These are phyloP conservation scores for Ailanthus altissimus DNA, from an alignment of 345 rosid species.

Conservation along the genomic window DNA sequence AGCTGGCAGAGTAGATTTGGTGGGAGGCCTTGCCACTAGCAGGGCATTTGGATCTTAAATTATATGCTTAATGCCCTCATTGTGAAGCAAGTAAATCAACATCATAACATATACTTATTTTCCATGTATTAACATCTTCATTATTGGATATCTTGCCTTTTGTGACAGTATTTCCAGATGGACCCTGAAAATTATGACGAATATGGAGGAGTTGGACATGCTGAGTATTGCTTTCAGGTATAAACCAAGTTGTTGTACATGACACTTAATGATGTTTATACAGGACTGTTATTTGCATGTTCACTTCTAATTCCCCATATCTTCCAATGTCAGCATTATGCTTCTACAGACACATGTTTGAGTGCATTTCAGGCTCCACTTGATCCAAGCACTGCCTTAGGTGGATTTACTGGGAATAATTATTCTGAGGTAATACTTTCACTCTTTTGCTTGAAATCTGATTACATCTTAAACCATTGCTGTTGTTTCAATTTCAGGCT, in stretches of 20 bases:
- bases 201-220: constrained; percentile 80
- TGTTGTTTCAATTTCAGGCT: constrained; percentile 62
- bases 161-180: constrained; percentile 82
- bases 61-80: background rate
- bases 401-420: constrained; percentile 87
- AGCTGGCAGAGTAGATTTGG: constrained; percentile 3
- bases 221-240: constrained; percentile 94
- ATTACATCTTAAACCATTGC: constrained; percentile 13
- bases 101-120: background rate
- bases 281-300: background rate
- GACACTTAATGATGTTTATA: background rate
- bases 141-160: constrained; percentile 18
- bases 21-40: background rate
- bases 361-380: constrained; percentile 96
- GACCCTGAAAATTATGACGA: constrained; percentile 62
- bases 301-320: constrained; percentile 16
- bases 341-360: constrained; percentile 77
- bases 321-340: constrained; percentile 67
- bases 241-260: constrained; percentile 12
- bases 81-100: constrained; percentile 2
- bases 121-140: constrained; percentile 23
- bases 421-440: constrained; percentile 75
- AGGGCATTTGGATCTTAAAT: background rate
- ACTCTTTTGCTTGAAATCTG: constrained; percentile 19
- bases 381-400: constrained; percentile 93